Percentiles rank a stretch among this genome's conserved stretches.
phyloP scores from a whole-genome alignment of 805 yeast genomes.

The Aciculoconidium aculeatum region DNA sequence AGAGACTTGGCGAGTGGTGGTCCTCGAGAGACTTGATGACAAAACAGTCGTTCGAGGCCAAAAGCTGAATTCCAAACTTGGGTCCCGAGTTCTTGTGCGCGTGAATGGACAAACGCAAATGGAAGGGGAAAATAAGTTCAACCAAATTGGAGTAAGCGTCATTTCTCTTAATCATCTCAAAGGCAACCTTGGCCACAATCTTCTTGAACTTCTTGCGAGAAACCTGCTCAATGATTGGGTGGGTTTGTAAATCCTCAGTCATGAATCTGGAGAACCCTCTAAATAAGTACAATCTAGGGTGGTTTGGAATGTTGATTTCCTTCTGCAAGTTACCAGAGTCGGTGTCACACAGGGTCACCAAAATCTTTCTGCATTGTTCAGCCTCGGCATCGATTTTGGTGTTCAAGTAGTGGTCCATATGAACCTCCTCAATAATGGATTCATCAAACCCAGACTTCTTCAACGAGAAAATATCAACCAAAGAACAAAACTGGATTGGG shows the following conservation, averaged over 20 bases:
- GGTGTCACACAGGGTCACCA: constrained; percentile 34
- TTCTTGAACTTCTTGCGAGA: constrained; percentile 48
- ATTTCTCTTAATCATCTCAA: constrained; percentile 59
- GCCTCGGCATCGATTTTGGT: constrained; percentile 28
- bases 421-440: constrained; percentile 14
- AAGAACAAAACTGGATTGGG: constrained; percentile 27
- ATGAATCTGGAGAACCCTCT: constrained; percentile 57
- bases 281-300: constrained; percentile 47
- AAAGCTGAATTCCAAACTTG: constrained; percentile 50
- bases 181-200: constrained; percentile 47
- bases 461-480: constrained; percentile 30
- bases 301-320: constrained; percentile 33
- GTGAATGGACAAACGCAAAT: constrained; percentile 54
- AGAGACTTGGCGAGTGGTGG: constrained; percentile 34
- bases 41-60: constrained; percentile 36
- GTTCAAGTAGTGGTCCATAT: constrained; percentile 26
- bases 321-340: constrained; percentile 28
- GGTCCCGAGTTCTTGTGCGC: constrained; percentile 58
- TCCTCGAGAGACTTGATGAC: constrained; percentile 43
- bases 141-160: constrained; percentile 62
- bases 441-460: constrained; percentile 10
- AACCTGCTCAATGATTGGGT: constrained; percentile 29
- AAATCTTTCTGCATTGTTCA: constrained; percentile 31
- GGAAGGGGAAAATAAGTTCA: constrained; percentile 54
- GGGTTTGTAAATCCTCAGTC: constrained; percentile 49